Base-by-base conservation (phyloP, 106 monocot species). In the Dioscorea alata region DNA sequence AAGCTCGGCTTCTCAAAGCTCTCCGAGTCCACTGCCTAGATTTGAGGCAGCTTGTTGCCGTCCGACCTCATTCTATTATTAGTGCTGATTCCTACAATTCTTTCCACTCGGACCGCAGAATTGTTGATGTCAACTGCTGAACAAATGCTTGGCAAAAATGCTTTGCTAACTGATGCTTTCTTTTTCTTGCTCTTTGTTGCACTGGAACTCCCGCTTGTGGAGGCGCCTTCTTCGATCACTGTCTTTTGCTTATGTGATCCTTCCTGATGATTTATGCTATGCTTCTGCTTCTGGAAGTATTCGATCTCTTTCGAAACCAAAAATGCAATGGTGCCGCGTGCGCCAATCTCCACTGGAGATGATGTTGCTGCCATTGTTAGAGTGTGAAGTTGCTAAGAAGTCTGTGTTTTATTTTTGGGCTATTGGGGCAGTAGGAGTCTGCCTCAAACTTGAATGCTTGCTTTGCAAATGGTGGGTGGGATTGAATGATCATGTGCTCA, bases 1-100 rank as follows among this genome's bases (percentile, higher is more conserved):
- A 94, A 90, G 76, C 71, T 88, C n/a, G 90, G 91, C 28, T 94
- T 90, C 74, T 83, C 86, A 59, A 90, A 82, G 77, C 87, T 94
- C 59, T 90, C 86, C 25, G 92, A 85, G 59, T 74, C 88, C 20
- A 60, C 71, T 17, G 70, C 49, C 4, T 82, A 76, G 49, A 57
- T 34, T 22, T n/a, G 60, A 18, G 48, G n/a, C 20, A 48, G 20
- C 22, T 54, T 28, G 35, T 56, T 42, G 13, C 61, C 63, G 0
- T 76, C 75, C 9, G 23, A 42, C 19, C 63, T 69, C 42, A 76
- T 17, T 1, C 42, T 10, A 61, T 62, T 62, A 17, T 60, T 58
- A 58, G 66, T 50, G 14, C 77, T 50, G 2, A 66, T 42, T 12
- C 60, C 52, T n/a, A 23, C 12, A 8, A 23, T 59, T 23, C 28